Evolutionary conservation across 192 early-diverging fungal genomes (phyloP).

Genomic region (Coemansia sp.): DNA sequence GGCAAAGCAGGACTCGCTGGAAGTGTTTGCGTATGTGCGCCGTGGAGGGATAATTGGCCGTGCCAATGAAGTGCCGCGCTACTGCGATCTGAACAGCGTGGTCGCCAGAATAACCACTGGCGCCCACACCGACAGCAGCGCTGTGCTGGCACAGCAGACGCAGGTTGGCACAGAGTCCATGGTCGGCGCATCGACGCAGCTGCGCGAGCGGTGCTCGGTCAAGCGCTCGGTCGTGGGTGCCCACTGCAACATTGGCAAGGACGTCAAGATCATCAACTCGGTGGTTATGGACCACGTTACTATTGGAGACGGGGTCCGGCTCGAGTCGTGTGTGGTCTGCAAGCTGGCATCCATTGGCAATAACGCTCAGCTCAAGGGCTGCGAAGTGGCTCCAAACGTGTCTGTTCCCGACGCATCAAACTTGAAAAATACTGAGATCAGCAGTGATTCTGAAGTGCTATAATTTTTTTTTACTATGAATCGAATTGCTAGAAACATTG

Average conservation of each 20-base stretch:
- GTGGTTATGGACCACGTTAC: slow-evolving; percentile 94
- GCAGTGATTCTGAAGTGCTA: slow-evolving; percentile 8
- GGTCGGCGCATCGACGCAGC: slow-evolving; percentile 83
- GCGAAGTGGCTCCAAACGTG: slow-evolving; percentile 58
- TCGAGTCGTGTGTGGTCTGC: slow-evolving; percentile 87
- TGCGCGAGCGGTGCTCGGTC: slow-evolving; percentile 88
- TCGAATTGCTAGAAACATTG: slow-evolving; percentile 19
- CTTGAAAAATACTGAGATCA: slow-evolving; percentile 7
- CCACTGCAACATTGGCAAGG: slow-evolving; percentile 93
- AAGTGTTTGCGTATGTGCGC: slow-evolving; percentile 57
- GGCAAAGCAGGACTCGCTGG: slow-evolving; percentile 53
- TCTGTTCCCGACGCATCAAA: slow-evolving; percentile 19
- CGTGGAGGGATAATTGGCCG: slow-evolving; percentile 75
- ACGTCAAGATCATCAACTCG: slow-evolving; percentile 93
- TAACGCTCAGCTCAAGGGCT: slow-evolving; percentile 79
- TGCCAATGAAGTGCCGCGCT: slow-evolving; percentile 77
- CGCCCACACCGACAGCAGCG: slow-evolving; percentile 64
- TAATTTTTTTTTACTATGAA: slow-evolving; percentile 28
- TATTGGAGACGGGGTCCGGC: slow-evolving; percentile 88
- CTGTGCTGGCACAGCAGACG: slow-evolving; percentile 63
- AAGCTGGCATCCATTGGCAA: slow-evolving; percentile 73
- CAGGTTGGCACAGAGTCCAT: slow-evolving; percentile 88
- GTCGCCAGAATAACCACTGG: slow-evolving; percentile 55
- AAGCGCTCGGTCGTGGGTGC: slow-evolving; percentile 92
- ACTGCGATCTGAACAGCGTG: slow-evolving; percentile 84